A percentile compares a stretch with the other conserved stretches of the same genome.
Conservation (phyloP, 306 rosid genomes). For the Hippophae gyantsensis region DNA sequence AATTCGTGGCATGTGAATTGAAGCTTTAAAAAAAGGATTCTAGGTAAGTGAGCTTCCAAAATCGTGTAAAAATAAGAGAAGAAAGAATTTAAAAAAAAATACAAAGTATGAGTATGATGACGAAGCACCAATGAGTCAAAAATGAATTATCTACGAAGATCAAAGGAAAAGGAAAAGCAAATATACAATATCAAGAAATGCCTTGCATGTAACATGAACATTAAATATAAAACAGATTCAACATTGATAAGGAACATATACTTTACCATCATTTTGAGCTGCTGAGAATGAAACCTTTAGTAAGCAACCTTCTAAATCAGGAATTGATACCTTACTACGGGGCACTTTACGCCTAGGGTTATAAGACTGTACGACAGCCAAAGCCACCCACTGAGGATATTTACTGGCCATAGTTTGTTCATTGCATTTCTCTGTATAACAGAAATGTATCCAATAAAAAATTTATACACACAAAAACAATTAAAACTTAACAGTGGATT, state of each 20-base stretch:
- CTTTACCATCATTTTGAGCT: conserved; percentile 55
- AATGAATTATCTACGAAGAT: neutral
- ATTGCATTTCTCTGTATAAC: conserved; percentile 30
- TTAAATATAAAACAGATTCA: conserved; percentile 3
- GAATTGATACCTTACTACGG: conserved; percentile 65
- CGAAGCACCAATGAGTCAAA: neutral
- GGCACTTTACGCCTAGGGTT: conserved; percentile 72
- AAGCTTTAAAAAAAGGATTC: conserved; percentile 32
- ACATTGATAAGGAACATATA: conserved; percentile 1
- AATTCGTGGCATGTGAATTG: conserved; percentile 91
- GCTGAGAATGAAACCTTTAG: conserved; percentile 67
- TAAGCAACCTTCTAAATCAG: conserved; percentile 58
- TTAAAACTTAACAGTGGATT: neutral
- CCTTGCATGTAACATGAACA: neutral
- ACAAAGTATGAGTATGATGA: neutral
- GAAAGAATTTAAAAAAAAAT: conserved; percentile 6
- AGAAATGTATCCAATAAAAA: conserved; percentile 4
- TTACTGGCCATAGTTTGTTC: conserved; percentile 23
- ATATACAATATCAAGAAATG: neutral
- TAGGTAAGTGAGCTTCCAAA: too few relatives aligned
- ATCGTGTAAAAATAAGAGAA: neutral
- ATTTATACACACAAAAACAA: neutral
- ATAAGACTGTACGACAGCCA: conserved; percentile 85
- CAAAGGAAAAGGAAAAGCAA: neutral
- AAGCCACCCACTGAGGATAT: conserved; percentile 64